Percentiles rank a stretch among this genome's conserved stretches.
phyloP scores from a whole-genome alignment of 2,329 filamentous ascomycete genomes.

The Fusarium fracticaudum region DNA sequence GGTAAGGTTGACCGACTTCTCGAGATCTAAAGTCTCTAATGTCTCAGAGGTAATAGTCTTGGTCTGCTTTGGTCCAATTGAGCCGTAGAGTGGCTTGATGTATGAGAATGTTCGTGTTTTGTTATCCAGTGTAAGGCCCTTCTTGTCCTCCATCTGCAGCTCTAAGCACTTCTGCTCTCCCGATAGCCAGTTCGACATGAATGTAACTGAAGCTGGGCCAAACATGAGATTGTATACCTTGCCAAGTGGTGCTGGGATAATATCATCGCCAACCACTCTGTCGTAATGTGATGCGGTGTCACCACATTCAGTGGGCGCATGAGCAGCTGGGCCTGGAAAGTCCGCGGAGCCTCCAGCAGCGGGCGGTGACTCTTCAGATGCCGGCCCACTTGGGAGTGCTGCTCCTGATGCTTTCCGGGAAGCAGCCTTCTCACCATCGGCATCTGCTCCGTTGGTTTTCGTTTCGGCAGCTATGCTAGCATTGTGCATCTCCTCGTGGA shows the following conservation, averaged over 20 bases:
- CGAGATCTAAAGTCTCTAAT: constrained; percentile 85
- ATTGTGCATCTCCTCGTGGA: constrained; percentile 82
- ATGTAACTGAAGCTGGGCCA: constrained; percentile 79
- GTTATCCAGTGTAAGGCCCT: constrained; percentile 78
- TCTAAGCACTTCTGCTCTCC: constrained; percentile 90
- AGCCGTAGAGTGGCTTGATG: constrained; percentile 85
- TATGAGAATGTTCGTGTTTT: constrained; percentile 82
- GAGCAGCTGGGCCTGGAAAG: constrained; percentile 85
- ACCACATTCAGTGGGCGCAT: constrained; percentile 85
- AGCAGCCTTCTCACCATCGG: constrained; percentile 69
- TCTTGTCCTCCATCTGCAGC: constrained; percentile 86
- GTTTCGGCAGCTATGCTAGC: constrained; percentile 67
- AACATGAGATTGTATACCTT: constrained; percentile 92
- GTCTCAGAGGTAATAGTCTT: constrained; percentile 91
- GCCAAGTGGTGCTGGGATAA: constrained; percentile 86
- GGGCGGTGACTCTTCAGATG: constrained; percentile 59
- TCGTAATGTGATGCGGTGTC: constrained; percentile 85
- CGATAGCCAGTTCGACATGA: constrained; percentile 87
- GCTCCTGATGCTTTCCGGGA: constrained; percentile 77
- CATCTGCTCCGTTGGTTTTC: constrained; percentile 51
- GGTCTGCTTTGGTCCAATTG: constrained; percentile 92
- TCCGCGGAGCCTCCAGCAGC: constrained; percentile 62
- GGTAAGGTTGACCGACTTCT: constrained; percentile 85
- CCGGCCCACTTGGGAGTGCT: constrained; percentile 54
- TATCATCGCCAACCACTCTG: constrained; percentile 84